Base-by-base conservation (phyloP, 2,329 filamentous ascomycete species). In the Emergomyces orientalis region DNA sequence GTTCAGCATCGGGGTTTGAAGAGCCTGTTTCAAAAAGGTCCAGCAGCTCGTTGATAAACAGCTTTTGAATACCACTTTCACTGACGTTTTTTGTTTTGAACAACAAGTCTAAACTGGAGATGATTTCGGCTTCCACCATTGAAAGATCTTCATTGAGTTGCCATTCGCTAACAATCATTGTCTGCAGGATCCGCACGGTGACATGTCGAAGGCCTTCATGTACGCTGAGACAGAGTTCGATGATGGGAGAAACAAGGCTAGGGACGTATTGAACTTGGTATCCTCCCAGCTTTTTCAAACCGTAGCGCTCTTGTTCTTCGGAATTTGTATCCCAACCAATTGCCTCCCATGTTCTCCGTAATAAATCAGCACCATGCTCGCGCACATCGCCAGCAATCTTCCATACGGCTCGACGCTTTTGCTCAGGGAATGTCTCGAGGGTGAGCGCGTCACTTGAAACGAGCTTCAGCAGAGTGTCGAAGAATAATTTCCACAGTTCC, bases 181-280 rank as follows among this genome's bases (percentile, higher is more conserved):
- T 96, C 74, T 96, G 91, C 65, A 99, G 77, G 25, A 99, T 89
- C 73, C 96, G 90, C 37, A 97, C 91, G 0, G 93, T 94, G 75
- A 96, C 94, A 66, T 86, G 86, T 64, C 94, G 85, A 63, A 99
- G 79, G 3, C 92, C 92, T 73, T 96, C 91, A 68, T 99, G 94
- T 3, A 97, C 91, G 71, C 93, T 97, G 62, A 99, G 81, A 72
- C 94, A 99, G 11, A 99, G 83, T 75, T 95, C 91, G 30, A 97
- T 89, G 59, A 97, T 94, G 0, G 92, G 91, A 0, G 89, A 88
- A 8, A 99, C 91, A 6, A 99, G 82, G 14, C 89, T 87, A 6
- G 95, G 94, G 37, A 99, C 94, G 74, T 97, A 99, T 77, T 97
- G 94, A 25, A 99, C 94, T 76, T 99, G 94, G 71, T 97, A 99